phyloP scores from a whole-genome alignment of 2,329 filamentous ascomycete genomes.

The Cadophora sp. region DNA sequence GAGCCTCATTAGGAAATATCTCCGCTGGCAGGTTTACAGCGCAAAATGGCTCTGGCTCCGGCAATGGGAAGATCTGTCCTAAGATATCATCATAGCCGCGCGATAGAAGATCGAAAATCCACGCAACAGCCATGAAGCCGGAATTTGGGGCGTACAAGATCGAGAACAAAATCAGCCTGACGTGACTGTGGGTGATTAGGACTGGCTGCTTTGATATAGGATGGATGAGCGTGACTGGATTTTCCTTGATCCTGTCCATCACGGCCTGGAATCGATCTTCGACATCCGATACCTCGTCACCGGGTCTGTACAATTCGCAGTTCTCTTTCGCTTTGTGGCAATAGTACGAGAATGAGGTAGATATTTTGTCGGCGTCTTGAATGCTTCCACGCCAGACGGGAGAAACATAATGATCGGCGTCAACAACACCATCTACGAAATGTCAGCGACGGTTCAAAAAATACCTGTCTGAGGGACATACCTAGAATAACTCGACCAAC shows the following conservation, averaged over 20 bases:
- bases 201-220: conserved; percentile 31
- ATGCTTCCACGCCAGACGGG: conserved; percentile 36
- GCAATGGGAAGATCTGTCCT: not conserved
- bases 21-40: conserved; percentile 23
- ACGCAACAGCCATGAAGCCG: conserved; percentile 38
- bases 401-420: conserved; percentile 39
- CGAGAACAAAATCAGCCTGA: conserved; percentile 41
- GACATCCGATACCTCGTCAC: conserved; percentile 37
- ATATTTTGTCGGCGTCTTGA: conserved; percentile 41
- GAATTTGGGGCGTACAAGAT: conserved; percentile 41
- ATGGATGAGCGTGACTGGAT: conserved; percentile 40
- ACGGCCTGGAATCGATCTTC: conserved; percentile 43
- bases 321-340: conserved; percentile 45
- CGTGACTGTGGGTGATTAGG: conserved; percentile 40
- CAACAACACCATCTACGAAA: conserved; percentile 43
- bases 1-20: conserved; percentile 35
- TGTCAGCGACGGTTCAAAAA: conserved; percentile 44
- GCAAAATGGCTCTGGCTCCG: conserved; percentile 27
- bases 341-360: conserved; percentile 41
- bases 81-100: conserved; percentile 48
- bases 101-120: conserved; percentile 37
- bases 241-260: conserved; percentile 49
- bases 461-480: conserved; percentile 5
- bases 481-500: conserved; percentile 51
- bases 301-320: conserved; percentile 40